Base-by-base conservation (phyloP, 2,329 filamentous ascomycete species). In the Trichoderma guizhouense region DNA sequence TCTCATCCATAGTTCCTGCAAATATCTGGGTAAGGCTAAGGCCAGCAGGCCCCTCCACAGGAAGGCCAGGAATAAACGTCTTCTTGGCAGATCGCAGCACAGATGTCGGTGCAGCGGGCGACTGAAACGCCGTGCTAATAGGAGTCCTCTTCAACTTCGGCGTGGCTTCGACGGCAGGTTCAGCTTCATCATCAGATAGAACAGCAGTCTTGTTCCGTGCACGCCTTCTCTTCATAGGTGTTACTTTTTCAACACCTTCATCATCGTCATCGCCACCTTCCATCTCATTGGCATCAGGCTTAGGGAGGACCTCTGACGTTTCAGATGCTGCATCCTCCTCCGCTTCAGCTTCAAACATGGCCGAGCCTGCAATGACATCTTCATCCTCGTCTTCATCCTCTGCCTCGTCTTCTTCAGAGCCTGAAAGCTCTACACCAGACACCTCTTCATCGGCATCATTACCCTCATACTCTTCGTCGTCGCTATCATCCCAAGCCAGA, bases 1-100 rank as follows among this genome's bases (percentile, higher is more conserved):
- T 89, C 79, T 84, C 90, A 62, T 93, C 94, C 89, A 98, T 92
- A 1, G 94, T 97, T 14, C 93, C 93, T 6, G 92, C 93, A 79
- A 97, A 98, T 74, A 96, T 95, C 77, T 97, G 95, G 0, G 94
- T 97, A 58, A 97, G 86, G 11, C 93, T 92, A 55, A 97, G 83
- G 3, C 89, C 90, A 43, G 89, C 89, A 26, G 89, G 85, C 0
- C 86, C 87, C 26, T 85, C 81, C 5, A 91, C 85, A 3, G 90
- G 88, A 24, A 93, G 82, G 1, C 90, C 91, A 4, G 91, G 92
- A 72, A 93, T 92, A 75, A 92, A 91, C 0, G 84, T 87, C 81
- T 92, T 92, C 72, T 87, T 90, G 3, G 90, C 90, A 5, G 90
- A 92, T 53, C 90, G 88, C n/a, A 92, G 79, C 2, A 91, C 88